Evolutionary conservation across 345 rosid species (phyloP).

Genomic region (Limnanthes douglasii): DNA sequence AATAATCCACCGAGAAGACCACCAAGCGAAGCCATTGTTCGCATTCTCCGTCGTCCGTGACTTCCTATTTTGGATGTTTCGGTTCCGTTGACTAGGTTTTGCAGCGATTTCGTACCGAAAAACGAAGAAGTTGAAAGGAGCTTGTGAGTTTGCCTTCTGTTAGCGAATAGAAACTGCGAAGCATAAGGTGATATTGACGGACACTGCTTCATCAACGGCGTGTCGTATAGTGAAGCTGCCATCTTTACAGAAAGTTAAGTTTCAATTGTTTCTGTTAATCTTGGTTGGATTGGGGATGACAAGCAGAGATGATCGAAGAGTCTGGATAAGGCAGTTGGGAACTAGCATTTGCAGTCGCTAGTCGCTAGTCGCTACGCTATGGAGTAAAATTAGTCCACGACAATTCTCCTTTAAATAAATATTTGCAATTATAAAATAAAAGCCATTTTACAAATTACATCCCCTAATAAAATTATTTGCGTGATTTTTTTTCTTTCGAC

Average conservation of each 20-base stretch:
- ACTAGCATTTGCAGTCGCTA: too few relatives aligned
- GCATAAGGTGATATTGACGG: slow-evolving; percentile 22
- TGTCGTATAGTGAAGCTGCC: slow-evolving; percentile 32
- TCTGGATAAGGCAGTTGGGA: too few relatives aligned
- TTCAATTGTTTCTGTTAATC: too few relatives aligned
- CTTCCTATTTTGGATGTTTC: slow-evolving; percentile 16
- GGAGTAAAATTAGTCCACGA: too few relatives aligned
- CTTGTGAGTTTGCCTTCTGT: slow-evolving; percentile 11
- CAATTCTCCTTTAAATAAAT: too few relatives aligned
- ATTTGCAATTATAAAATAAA: too few relatives aligned
- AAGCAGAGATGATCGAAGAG: too few relatives aligned
- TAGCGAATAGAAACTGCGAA: slow-evolving; percentile 19
- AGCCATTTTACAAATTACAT: too few relatives aligned
- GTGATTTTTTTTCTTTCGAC: too few relatives aligned
- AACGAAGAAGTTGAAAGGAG: slow-evolving; percentile 27
- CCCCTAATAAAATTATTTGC: too few relatives aligned
- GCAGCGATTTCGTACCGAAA: slow-evolving; percentile 15
- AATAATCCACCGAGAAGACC: slow-evolving; percentile 79
- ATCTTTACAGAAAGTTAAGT: slow-evolving; percentile 8
- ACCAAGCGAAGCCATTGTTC: slow-evolving; percentile 52
- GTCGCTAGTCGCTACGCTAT: too few relatives aligned
- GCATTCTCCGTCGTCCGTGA: slow-evolving; percentile 15
- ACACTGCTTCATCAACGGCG: slow-evolving; percentile 15
- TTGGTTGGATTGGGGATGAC: too few relatives aligned
- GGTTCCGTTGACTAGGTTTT: slow-evolving; percentile 1